A percentile compares a stretch with the other conserved stretches of the same genome.
Conservation (phyloP, 768 basidiomycete genomes). For the Cytidiella melzeri region DNA sequence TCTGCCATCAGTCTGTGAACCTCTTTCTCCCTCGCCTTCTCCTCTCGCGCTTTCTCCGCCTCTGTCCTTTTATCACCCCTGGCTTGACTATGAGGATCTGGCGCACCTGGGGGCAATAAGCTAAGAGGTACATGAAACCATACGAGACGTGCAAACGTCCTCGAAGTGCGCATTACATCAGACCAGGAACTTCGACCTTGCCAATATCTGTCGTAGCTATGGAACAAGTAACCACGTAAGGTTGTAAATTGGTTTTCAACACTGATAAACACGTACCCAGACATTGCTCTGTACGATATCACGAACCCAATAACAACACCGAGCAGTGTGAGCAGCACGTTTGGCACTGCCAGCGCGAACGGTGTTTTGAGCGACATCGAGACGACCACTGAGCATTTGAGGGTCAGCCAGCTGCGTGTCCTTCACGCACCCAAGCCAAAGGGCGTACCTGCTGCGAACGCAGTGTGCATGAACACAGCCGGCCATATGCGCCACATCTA, state of each 20-base stretch:
- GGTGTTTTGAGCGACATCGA: conserved; percentile 35
- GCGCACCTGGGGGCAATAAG: conserved; percentile 14
- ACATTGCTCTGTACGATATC: conserved; percentile 57
- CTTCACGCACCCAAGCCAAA: too few relatives aligned
- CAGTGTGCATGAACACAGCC: conserved; percentile 54
- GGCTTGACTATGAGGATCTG: too few relatives aligned
- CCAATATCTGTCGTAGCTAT: conserved; percentile 60
- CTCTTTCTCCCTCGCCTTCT: conserved; percentile 35
- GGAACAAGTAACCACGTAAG: too few relatives aligned
- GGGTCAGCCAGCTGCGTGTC: too few relatives aligned
- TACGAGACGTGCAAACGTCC: conserved; percentile 45
- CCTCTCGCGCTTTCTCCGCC: conserved; percentile 26
- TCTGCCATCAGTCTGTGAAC: conserved; percentile 46
- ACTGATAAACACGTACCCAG: conserved; percentile 36
- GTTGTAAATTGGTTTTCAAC: background rate
- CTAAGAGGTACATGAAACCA: conserved; percentile 59
- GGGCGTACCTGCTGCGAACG: conserved; percentile 47
- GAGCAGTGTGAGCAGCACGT: conserved; percentile 54
- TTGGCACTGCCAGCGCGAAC: conserved; percentile 41
- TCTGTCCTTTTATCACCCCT: background rate
- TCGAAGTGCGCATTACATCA: conserved; percentile 45
- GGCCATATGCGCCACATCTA: conserved; percentile 63
- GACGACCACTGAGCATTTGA: conserved; percentile 41
- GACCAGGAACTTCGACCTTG: conserved; percentile 49
- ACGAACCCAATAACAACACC: conserved; percentile 55